Evolutionary conservation across 2,329 filamentous ascomycete genomes (phyloP).

Genomic region (Cladobotryum protrusum): DNA sequence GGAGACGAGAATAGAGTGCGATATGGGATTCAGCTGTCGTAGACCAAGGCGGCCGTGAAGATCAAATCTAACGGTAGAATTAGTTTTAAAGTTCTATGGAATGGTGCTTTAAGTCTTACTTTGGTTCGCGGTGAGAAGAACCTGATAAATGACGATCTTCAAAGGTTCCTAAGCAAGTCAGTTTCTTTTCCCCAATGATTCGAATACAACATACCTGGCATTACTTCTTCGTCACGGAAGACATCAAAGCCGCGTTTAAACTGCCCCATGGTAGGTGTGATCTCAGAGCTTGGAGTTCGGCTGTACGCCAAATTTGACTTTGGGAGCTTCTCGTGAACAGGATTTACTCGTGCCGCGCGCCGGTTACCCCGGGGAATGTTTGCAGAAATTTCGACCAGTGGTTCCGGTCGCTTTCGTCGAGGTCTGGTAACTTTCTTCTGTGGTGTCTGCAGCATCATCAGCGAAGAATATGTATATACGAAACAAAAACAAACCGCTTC

Average conservation of each 20-base stretch:
- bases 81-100: not conserved
- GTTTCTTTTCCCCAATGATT: not conserved
- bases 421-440: constrained; percentile 24
- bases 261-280: constrained; percentile 14
- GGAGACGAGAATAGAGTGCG: constrained; percentile 34
- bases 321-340: constrained; percentile 15
- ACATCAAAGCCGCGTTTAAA: constrained; percentile 23
- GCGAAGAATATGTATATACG: not conserved
- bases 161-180: constrained; percentile 21
- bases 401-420: constrained; percentile 26
- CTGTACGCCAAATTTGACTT: constrained; percentile 15
- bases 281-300: constrained; percentile 11
- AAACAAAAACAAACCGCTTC: constrained; percentile 35
- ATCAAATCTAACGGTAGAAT: constrained; percentile 22
- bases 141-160: constrained; percentile 18
- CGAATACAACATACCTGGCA: constrained; percentile 18
- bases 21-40: constrained; percentile 30
- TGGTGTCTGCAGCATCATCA: constrained; percentile 17
- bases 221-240: constrained; percentile 24
- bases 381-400: constrained; percentile 28
- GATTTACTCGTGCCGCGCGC: constrained; percentile 17
- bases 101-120: constrained; percentile 13
- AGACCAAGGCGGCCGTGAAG: constrained; percentile 28
- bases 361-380: constrained; percentile 26
- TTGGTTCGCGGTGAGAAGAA: constrained; percentile 18